Evolutionary conservation across 371 early-diverging fungal genomes (phyloP), one percentile per base, ranked within the genome.

Genomic region (Synchytrium microbalum): DNA sequence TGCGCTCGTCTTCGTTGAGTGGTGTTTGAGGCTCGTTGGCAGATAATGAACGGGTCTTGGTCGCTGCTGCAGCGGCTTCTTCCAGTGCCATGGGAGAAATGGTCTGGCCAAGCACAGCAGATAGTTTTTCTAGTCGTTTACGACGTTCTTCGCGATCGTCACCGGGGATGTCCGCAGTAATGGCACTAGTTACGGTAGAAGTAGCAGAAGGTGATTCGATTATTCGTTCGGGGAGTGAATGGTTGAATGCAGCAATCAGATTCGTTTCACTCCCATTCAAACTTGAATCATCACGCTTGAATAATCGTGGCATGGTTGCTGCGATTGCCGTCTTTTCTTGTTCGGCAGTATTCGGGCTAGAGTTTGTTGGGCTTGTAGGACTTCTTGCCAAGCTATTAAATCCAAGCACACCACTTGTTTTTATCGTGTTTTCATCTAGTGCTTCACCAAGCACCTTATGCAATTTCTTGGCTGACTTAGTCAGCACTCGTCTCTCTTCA

Each of bases 381-480:
- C n/a, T n/a, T n/a, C n/a, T n/a, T n/a, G n/a, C n/a, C n/a, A n/a
- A n/a, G n/a, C n/a, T n/a, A n/a, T n/a, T n/a, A n/a, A n/a, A n/a
- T n/a, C n/a, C n/a, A n/a, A n/a, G n/a, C n/a, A n/a, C n/a, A n/a
- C n/a, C n/a, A n/a, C n/a, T n/a, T 16, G 64, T 27, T 30, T 65
- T 30, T 13, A 77, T 63, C 30, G 64, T 71, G 16, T 60, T 61
- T 56, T 72, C 68, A 52, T 76, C 74, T 0, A 76, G 58, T 3
- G 64, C 51, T 51, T 79, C 75, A 29, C 79, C 79, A 25, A 79
- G 54, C 58, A 77, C 59, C 31, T 33, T 62, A 10, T 59, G 54
- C 3, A 80, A 59, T 67, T 80, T 80, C 58, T 76, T 75, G 57
- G 65, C 67, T 29, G 75, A 53, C 58, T 67, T 64, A 27, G 65